Conservation (phyloP, 1,284 basidiomycete genomes). For the Irpex sp. region DNA sequence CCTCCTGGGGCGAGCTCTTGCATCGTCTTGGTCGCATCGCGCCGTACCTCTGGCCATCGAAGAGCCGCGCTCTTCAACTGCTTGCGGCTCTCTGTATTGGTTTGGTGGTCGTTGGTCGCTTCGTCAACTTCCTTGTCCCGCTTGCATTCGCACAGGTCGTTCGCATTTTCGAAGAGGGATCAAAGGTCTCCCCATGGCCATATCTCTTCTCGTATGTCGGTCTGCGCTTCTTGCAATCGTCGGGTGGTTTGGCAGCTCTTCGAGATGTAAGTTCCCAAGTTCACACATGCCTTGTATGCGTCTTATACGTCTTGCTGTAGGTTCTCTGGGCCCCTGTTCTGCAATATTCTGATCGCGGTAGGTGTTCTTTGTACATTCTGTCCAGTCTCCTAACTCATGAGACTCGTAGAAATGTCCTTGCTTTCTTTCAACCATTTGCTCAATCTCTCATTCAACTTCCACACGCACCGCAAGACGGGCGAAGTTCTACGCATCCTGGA, state of each 20-base stretch:
- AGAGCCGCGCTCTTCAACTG: constrained; percentile 60
- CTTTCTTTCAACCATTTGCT: constrained; percentile 78
- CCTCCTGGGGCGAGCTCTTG: constrained; percentile 63
- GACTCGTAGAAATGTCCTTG: constrained; percentile 64
- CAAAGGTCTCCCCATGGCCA: constrained; percentile 50
- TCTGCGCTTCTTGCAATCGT: constrained; percentile 65
- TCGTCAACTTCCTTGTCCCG: constrained; percentile 74
- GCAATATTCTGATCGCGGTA: constrained; percentile 77
- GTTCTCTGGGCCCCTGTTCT: constrained; percentile 80
- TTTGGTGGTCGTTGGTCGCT: constrained; percentile 70
- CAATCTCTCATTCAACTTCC: constrained; percentile 83
- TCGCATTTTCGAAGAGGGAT: constrained; percentile 48
- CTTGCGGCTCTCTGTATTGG: constrained; percentile 68
- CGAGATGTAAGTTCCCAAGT: constrained; percentile 48
- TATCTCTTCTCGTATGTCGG: constrained; percentile 61
- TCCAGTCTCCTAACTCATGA: neutral
- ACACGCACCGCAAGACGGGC: constrained; percentile 69
- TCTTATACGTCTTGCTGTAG: constrained; percentile 30
- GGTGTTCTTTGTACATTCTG: constrained; percentile 10
- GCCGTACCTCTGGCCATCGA: constrained; percentile 83
- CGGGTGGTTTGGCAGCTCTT: constrained; percentile 67
- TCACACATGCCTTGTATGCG: neutral
- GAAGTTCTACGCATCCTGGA: constrained; percentile 68
- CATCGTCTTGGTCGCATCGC: constrained; percentile 57
- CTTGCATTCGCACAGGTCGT: constrained; percentile 71